Evolutionary conservation across 208 protist species (phyloP).

Genomic region (Leishmania martiniquensis): DNA sequence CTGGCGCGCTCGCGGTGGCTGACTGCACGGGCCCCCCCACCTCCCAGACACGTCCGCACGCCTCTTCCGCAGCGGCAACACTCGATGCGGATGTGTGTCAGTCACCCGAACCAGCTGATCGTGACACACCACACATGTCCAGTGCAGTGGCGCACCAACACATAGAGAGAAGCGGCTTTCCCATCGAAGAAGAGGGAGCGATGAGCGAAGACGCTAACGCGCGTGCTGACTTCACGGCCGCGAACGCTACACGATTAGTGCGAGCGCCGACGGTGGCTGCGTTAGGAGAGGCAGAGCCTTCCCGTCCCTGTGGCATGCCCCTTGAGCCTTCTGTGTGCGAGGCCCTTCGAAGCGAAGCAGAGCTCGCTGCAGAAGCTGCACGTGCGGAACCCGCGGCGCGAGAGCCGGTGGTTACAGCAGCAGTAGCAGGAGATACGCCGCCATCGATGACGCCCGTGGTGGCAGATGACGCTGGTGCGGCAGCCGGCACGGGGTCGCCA

Average conservation of each 20-base stretch:
- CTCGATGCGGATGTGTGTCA: background rate
- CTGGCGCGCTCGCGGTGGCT: no score
- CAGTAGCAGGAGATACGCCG: background rate
- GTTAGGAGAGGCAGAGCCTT: background rate
- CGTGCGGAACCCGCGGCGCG: no score
- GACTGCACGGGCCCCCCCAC: background rate
- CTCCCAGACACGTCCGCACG: background rate
- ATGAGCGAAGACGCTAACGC: background rate
- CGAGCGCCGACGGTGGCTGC: background rate
- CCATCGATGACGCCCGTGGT: background rate
- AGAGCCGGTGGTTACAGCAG: no score
- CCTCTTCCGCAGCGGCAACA: background rate
- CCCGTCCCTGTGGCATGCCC: background rate
- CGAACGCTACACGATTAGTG: background rate
- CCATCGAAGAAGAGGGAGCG: background rate
- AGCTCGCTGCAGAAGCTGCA: no score
- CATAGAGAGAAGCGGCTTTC: background rate
- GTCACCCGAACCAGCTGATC: background rate
- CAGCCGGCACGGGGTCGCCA: background rate
- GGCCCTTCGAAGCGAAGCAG: slow-evolving; percentile 6
- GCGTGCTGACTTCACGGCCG: background rate
- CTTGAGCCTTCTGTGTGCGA: slow-evolving; percentile 10
- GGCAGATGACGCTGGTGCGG: background rate
- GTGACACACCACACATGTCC: background rate
- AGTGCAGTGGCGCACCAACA: background rate